A percentile compares a stretch with the other conserved stretches of the same genome.
phyloP scores from a whole-genome alignment of 2,329 filamentous ascomycete species.

The Colletotrichum tropicale region DNA sequence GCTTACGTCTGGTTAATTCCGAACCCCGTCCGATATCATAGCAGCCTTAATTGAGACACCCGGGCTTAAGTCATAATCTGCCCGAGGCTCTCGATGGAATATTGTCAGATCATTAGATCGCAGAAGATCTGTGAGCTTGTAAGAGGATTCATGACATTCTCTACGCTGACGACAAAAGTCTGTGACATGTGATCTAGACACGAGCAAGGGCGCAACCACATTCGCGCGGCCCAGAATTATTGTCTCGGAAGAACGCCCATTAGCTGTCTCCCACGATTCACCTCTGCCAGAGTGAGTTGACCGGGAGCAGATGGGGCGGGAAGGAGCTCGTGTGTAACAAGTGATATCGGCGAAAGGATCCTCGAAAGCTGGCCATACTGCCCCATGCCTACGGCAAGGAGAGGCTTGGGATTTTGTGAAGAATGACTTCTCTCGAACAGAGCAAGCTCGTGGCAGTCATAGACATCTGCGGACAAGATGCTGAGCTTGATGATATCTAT shows the following conservation, averaged over 20 bases:
- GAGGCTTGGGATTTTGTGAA: not conserved
- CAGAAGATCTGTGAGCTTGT: not conserved
- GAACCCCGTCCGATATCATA: not conserved
- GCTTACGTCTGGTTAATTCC: not conserved
- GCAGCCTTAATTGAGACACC: accelerated
- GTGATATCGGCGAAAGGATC: not conserved
- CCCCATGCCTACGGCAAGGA: not conserved
- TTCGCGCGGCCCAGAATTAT: not conserved
- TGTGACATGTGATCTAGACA: not conserved
- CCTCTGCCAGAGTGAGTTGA: not conserved
- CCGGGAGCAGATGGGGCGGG: not conserved
- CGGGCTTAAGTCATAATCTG: not conserved
- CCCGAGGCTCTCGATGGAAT: not conserved
- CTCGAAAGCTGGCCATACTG: not conserved
- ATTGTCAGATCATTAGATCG: not conserved
- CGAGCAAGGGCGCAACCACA: not conserved
- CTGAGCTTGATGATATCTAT: not conserved
- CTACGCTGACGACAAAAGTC: not conserved
- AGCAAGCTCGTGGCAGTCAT: not conserved
- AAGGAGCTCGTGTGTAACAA: not conserved
- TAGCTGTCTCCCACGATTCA: not conserved
- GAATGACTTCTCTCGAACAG: not conserved
- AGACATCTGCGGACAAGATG: not conserved
- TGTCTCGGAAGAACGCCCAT: not conserved
- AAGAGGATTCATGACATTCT: not conserved